A percentile compares a stretch with the other conserved stretches of the same genome.
phyloP scores from a whole-genome alignment of 768 basidiomycete species.

The Serendipita sp. region DNA sequence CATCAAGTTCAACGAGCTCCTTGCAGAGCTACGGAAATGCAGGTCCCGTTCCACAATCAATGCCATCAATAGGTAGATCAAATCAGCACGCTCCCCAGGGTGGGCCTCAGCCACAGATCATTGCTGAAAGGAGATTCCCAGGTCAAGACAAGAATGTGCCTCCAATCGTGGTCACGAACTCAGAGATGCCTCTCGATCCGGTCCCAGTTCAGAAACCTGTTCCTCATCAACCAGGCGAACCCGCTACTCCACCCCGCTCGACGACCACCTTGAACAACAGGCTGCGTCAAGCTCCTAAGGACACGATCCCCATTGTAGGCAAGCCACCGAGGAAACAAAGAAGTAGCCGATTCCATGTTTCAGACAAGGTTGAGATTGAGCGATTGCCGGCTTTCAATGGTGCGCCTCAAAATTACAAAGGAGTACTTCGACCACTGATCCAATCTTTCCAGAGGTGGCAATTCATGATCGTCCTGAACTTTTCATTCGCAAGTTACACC shows the following conservation, averaged over 20 bases:
- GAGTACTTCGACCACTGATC: not conserved
- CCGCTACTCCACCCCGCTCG: slow-evolving; percentile 46
- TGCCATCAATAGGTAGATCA: slow-evolving; percentile 22
- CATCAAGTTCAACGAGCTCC: slow-evolving; percentile 24
- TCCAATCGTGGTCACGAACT: slow-evolving; percentile 75
- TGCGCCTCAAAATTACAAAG: slow-evolving; percentile 21
- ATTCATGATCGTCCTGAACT: slow-evolving; percentile 75
- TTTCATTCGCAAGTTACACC: slow-evolving; percentile 87
- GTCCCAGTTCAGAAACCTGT: slow-evolving; percentile 21
- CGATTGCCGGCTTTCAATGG: slow-evolving; percentile 81
- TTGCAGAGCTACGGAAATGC: slow-evolving; percentile 25
- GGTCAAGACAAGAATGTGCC: slow-evolving; percentile 35
- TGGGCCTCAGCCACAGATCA: slow-evolving; percentile 22
- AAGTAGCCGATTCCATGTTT: slow-evolving; percentile 90
- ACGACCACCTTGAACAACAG: slow-evolving; percentile 43
- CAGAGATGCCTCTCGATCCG: slow-evolving; percentile 42
- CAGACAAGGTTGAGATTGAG: slow-evolving; percentile 93
- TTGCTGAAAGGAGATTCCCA: slow-evolving; percentile 46
- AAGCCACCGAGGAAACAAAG: slow-evolving; percentile 96
- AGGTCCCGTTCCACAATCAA: slow-evolving; percentile 24
- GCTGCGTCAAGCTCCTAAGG: slow-evolving; percentile 66
- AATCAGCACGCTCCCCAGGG: slow-evolving; percentile 28
- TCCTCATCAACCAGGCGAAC: slow-evolving; percentile 16
- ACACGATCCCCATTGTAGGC: slow-evolving; percentile 90
- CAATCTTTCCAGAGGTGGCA: slow-evolving; percentile 52